A percentile compares a stretch with the other conserved stretches of the same genome.
These are phyloP conservation scores for Astraeus odoratus DNA, from an alignment of 768 basidiomycete genomes.

Conservation along the genomic window DNA sequence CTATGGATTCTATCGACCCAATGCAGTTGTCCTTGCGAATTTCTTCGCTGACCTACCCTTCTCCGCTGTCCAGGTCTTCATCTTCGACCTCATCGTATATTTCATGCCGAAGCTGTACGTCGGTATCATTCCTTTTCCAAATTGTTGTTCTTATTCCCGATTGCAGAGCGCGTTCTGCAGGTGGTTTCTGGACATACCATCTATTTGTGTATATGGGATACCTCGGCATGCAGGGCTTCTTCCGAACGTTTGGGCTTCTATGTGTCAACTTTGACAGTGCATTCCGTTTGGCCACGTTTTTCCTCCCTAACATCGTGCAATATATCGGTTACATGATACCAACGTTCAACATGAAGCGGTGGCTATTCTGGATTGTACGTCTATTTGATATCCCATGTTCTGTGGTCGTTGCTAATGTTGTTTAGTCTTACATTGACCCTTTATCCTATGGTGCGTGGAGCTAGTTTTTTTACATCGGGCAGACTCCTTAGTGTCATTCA, in stretches of 20 bases:
- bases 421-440: constrained; percentile 70
- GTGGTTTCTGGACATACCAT: constrained; percentile 52
- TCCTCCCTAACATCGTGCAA: constrained; percentile 70
- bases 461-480: too few relatives aligned
- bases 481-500: constrained; percentile 18
- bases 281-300: constrained; percentile 53
- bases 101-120: constrained; percentile 52
- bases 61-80: constrained; percentile 48
- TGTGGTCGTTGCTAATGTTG: constrained; percentile 1
- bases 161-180: constrained; percentile 28
- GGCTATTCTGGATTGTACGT: constrained; percentile 81
- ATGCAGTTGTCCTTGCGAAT: constrained; percentile 58
- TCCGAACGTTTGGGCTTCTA: constrained; percentile 62
- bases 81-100: constrained; percentile 63
- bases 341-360: constrained; percentile 63
- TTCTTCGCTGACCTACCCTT: constrained; percentile 66
- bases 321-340: constrained; percentile 71
- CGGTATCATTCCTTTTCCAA: constrained; percentile 15
- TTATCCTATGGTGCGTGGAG: constrained; percentile 55
- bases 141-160: constrained; percentile 12
- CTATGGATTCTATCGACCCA: constrained; percentile 62
- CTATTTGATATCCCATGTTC: background rate
- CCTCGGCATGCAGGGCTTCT: constrained; percentile 78
- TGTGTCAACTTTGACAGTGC: constrained; percentile 49
- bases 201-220: constrained; percentile 59